phyloP scores from a whole-genome alignment of 2,329 filamentous ascomycete species.

The Coleophoma cylindrospora region DNA sequence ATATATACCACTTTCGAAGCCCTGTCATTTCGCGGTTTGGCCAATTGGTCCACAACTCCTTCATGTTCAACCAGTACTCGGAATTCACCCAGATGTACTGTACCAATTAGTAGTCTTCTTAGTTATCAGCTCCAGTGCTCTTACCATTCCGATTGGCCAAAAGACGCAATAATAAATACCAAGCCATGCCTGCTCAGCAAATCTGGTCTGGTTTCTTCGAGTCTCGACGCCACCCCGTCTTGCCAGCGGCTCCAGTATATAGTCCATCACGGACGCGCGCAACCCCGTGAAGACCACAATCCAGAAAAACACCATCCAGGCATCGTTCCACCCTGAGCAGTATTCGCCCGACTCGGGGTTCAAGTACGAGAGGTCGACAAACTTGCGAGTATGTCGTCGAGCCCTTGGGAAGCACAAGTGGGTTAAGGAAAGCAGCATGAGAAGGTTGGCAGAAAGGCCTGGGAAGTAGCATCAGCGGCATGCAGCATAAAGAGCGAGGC shows the following conservation, averaged over 20 bases:
- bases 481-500: neutral
- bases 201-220: conserved; percentile 72
- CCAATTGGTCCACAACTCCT: conserved; percentile 79
- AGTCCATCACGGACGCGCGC: conserved; percentile 81
- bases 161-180: conserved; percentile 77
- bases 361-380: conserved; percentile 83
- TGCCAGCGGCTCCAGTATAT: conserved; percentile 75
- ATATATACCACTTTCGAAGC: conserved; percentile 81
- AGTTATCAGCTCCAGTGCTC: conserved; percentile 20
- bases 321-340: conserved; percentile 73
- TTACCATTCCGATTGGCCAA: conserved; percentile 80
- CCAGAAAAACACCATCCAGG: conserved; percentile 71
- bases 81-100: conserved; percentile 80
- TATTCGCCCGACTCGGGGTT: conserved; percentile 66
- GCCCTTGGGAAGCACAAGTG: conserved; percentile 80
- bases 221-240: conserved; percentile 67
- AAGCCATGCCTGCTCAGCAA: conserved; percentile 93
- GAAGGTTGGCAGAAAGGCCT: conserved; percentile 82
- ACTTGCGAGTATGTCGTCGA: conserved; percentile 74
- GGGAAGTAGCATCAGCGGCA: conserved; percentile 7
- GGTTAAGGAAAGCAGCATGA: conserved; percentile 76
- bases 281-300: conserved; percentile 83
- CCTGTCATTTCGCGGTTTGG: conserved; percentile 71
- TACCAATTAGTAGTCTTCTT: conserved; percentile 12
- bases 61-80: conserved; percentile 71